Base-by-base conservation (phyloP, 352 stramenopile genomes). In the Pythium insidiosum region DNA sequence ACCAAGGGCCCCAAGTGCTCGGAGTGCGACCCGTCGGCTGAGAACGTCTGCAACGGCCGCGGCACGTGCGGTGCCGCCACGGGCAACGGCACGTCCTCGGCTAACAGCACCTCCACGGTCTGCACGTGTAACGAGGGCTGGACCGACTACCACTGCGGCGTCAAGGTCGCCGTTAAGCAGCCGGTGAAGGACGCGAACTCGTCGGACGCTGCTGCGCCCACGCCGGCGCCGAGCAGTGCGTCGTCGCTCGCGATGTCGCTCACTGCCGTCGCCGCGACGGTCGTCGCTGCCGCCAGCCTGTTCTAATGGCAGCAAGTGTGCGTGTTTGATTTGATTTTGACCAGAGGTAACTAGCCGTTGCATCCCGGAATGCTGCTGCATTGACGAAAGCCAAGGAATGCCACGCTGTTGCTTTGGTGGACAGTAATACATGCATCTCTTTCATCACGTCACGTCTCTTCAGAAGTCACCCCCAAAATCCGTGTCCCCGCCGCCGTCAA, bases 1-100 rank as follows among this genome's bases (percentile, higher is more conserved):
- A 89, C 74, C 6, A 79, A 61, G 0, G 77, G 77, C 23, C 47
- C 82, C 60, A 73, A 89, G 58, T 89, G 77, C 38, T 60, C 73
- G 4, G 63, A 80, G 47, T 89, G 77, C 35, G 73, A 89, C 56
- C 66, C 69, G 0, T 44, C 25, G 6, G 81, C 29, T 43, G 45
- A 45, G 18, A 71, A 67, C 49, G 68, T 73, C 18, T 89, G 76
- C 63, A 73, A 70, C 46, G 65, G 61, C 43, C 56, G 81, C 40
- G 76, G 76, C 43, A 73, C 43, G 36, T 89, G 76, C 39, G 47
- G 72, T 19, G 16, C 35, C 22, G 28, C 39, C 7, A 25, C 23
- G 13, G 29, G 22, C 18, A 37, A 44, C 10, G 37, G 36, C 45
- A 42, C 36, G n/a, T 24, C 24, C 25, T 46, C 45, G 19, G 20